Evolutionary conservation across 768 basidiomycete genomes (phyloP).

Genomic region (Mycena filopes): DNA sequence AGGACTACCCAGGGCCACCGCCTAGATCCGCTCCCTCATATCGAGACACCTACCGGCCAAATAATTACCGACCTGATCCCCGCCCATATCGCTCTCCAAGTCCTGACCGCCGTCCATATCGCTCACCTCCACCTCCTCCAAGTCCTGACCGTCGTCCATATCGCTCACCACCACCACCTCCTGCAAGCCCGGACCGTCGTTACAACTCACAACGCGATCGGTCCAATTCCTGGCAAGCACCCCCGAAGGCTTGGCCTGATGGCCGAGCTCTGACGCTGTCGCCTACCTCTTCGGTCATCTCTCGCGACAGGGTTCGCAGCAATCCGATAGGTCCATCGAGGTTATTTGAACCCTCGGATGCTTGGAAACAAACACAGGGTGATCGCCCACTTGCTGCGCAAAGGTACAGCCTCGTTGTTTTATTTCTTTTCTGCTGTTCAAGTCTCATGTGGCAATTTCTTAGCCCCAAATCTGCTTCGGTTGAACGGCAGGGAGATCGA

Average conservation of each 20-base stretch:
- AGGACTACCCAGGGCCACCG: conserved; percentile 63
- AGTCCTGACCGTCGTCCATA: conserved; percentile 63
- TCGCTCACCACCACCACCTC: conserved; percentile 49
- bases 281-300: conserved; percentile 42
- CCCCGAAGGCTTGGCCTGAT: conserved; percentile 52
- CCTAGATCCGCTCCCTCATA: conserved; percentile 48
- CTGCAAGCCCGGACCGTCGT: conserved; percentile 62
- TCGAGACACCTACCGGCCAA: conserved; percentile 57
- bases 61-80: conserved; percentile 43
- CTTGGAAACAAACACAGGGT: conserved; percentile 70
- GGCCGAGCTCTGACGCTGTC: conserved; percentile 53
- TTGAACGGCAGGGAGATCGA: conserved; percentile 51
- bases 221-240: conserved; percentile 55
- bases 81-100: conserved; percentile 58
- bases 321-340: conserved; percentile 52
- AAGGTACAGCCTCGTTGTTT: conserved; percentile 47
- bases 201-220: too few relatives aligned
- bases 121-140: conserved; percentile 53
- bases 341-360: conserved; percentile 79
- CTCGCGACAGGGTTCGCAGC: conserved; percentile 43
- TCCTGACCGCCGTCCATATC: conserved; percentile 60
- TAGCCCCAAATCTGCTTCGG: conserved; percentile 39
- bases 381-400: conserved; percentile 56
- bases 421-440: conserved; percentile 3
- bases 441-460: conserved; percentile 26